Percentiles rank a stretch among this genome's conserved stretches.
Evolutionary conservation across 2,329 filamentous ascomycete genomes (phyloP).

Genomic region (Aureobasidium pullulans): DNA sequence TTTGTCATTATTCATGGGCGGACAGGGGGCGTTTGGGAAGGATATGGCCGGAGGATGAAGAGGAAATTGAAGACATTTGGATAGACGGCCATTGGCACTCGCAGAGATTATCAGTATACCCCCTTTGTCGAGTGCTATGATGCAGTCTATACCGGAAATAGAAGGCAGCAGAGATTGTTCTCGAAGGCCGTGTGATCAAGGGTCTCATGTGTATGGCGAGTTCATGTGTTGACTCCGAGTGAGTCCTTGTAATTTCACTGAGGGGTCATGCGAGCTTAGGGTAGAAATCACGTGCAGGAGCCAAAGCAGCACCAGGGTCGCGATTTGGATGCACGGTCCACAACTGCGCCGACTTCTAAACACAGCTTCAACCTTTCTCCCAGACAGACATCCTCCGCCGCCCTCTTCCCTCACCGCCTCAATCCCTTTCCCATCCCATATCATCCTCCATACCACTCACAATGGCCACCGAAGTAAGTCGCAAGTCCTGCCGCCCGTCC

Average conservation of each 20-base stretch:
- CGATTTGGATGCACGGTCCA: not conserved
- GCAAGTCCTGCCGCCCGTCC: not conserved
- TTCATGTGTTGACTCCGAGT: not conserved
- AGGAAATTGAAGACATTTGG: slow-evolving; percentile 5
- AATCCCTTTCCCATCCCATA: not conserved
- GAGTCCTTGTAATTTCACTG: slow-evolving; percentile 3
- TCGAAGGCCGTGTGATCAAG: not conserved
- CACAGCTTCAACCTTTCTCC: slow-evolving; percentile 10
- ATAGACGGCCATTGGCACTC: not conserved
- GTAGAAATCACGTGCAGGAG: not conserved
- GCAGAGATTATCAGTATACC: slow-evolving; percentile 2
- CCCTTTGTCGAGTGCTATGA: not conserved
- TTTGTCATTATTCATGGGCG: not conserved
- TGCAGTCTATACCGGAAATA: not conserved
- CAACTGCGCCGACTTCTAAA: slow-evolving; percentile 1
- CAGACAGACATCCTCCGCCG: slow-evolving; percentile 2
- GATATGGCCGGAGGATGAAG: not conserved
- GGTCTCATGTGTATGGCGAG: not conserved
- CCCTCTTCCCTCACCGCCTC: slow-evolving; percentile 1
- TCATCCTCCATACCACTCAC: not conserved
- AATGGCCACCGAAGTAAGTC: slow-evolving; percentile 16
- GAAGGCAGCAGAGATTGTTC: not conserved
- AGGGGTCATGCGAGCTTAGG: not conserved
- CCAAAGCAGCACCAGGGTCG: not conserved
- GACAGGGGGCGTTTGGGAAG: not conserved